Conservation (phyloP, 164 flowering plant species). For the Tetracentron sinense region DNA sequence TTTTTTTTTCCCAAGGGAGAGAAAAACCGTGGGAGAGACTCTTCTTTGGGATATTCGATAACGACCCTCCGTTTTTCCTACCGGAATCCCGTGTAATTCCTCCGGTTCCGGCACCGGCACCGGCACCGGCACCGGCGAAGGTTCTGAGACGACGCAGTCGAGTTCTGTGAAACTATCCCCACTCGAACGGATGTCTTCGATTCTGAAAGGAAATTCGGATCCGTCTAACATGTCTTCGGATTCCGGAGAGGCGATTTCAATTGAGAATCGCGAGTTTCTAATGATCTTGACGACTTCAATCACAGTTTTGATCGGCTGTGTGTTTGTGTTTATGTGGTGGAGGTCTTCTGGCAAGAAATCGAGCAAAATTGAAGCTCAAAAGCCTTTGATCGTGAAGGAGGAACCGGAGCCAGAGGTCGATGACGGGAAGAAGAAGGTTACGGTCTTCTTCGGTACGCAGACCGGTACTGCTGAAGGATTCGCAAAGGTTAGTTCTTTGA, state of each 20-base stretch:
- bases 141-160: conserved; percentile 22
- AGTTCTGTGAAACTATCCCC: conserved; percentile 52
- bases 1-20: not conserved
- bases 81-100: not conserved
- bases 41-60: not conserved
- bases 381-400: conserved; percentile 38
- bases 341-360: conserved; percentile 32
- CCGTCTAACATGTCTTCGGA: conserved; percentile 37
- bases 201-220: conserved; percentile 47
- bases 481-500: conserved; percentile 60
- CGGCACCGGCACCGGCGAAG: not conserved
- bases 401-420: conserved; percentile 56
- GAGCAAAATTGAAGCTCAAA: conserved; percentile 35
- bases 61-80: not conserved
- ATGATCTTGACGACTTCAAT: conserved; percentile 69
- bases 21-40: conserved; percentile 6
- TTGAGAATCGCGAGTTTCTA: conserved; percentile 59
- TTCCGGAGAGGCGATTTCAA: conserved; percentile 30
- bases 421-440: conserved; percentile 77
- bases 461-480: conserved; percentile 99
- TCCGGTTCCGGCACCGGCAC: not conserved
- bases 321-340: conserved; percentile 54
- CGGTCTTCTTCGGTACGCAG: conserved; percentile 88
- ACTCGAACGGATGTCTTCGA: conserved; percentile 58
- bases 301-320: conserved; percentile 73